Base-by-base conservation (phyloP, 768 basidiomycete genomes). In the Brasilioporus rufonigricans region DNA sequence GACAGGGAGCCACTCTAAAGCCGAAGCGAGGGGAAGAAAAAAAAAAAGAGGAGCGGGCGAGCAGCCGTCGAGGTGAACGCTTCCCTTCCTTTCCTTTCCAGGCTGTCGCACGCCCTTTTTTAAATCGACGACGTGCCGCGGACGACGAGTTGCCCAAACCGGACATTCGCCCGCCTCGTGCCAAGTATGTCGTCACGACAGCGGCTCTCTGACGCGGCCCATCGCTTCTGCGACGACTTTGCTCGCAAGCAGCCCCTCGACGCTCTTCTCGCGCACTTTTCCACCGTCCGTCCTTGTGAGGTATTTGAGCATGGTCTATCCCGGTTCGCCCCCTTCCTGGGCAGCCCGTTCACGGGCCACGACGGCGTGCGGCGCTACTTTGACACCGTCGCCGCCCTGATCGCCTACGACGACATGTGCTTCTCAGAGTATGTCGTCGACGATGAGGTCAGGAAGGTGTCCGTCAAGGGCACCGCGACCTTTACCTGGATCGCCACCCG, bases 371-470 rank as follows among this genome's bases (percentile, higher is more conserved):
- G 69, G 38, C 58, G 61, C 40, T 87, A 87, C 66, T 82, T 87
- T 47, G 66, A 74, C 39, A 66, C 74, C 45, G 75, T 87, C 40
- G 64, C 68, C 32, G 69, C 74, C 13, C 62, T 78, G 13, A 66
- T 86, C 36, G 71, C 74, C 4, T 85, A 80, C 65, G 74, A 82
- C 19, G 59, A 76, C 57, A 78, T 86, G 73, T 58, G 53, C 38
- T 86, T 86, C 62, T 76, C 76, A 43, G 78, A 80, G 54, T 85
- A 80, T 59, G 59, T 80, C 48, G 75, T 86, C 35, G 86, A 87
- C 61, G 43, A 64, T 6, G 77, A 80, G 46, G 72, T 66, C 38
- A 66, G 73, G 39, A 81, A 77, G 65, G 84, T 82, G n/a, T 78
- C 75, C 18, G 75, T 79, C 51, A 82, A 77, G 62, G 86, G 84